Evolutionary conservation across 2,329 filamentous ascomycete species (phyloP), one percentile per base, ranked within the genome.

Genomic region (Penicillium brasilianum): DNA sequence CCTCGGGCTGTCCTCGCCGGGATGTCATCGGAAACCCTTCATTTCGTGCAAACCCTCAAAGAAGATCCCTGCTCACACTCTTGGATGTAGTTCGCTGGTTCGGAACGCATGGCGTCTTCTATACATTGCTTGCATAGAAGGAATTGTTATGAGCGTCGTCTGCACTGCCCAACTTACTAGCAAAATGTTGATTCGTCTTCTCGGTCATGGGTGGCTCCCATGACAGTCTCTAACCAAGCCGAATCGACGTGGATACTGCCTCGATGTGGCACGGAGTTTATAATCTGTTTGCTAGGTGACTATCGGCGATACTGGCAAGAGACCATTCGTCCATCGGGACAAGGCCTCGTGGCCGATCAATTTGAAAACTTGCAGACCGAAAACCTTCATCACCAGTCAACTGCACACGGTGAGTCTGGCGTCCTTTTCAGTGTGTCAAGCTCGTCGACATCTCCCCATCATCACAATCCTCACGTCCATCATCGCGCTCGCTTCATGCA

Each of bases 91-190:
- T 37, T 39, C 18, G 34, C 18, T 10, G 30, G 16, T 2, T 48
- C 30, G 16, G 16, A 54, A 62, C 59, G 61, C 63, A 65, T 52
- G 56, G 55, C 62, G 59, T 66, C 59, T 61, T 65, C 60, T 41
- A 68, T 68, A 65, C 66, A 72, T 68, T 63, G 52, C 61, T 60
- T 72, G 68, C 69, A 71, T 70, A 59, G 61, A 66, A 59, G 58
- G 60, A 65, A 65, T 66, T 63, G 58, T 64, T 62, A 61, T 62
- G 50, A 56, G 43, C 30, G 54, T 39, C 41, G 32, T 55, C 56
- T 62, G 57, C 46, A 48, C 51, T 57, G 64, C 65, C 60, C 56
- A 36, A 41, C 53, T 30, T 44, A 16, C 37, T 6, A 30, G 14
- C 14, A 8, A 22, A 37, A 22, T 34, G 36, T 37, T 58, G 48